Conservation (phyloP, 148 eudicot species). For the Beta vulgaris region DNA sequence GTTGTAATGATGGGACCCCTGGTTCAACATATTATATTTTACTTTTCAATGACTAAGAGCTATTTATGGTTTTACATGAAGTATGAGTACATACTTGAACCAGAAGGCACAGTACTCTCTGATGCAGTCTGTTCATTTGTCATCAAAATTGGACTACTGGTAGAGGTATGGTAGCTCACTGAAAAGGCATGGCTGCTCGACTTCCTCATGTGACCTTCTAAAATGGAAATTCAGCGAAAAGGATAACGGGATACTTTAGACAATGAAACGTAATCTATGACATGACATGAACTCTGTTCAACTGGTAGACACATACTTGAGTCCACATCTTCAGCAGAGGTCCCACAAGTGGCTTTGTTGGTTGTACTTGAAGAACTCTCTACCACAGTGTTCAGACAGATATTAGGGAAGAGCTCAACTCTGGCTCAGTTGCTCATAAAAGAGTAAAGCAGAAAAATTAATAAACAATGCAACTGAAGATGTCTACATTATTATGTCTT, state of each 20-base stretch:
- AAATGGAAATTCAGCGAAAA: not conserved
- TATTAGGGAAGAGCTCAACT: constrained; percentile 5
- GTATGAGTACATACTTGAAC: constrained; percentile 41
- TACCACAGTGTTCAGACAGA: constrained; percentile 19
- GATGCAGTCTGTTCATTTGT: constrained; percentile 19
- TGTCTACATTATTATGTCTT: not conserved
- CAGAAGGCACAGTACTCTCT: constrained; percentile 31
- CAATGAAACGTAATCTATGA: not conserved
- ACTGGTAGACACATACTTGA: constrained; percentile 21
- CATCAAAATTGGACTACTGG: constrained; percentile 12
- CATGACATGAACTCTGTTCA: not conserved
- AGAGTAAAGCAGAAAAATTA: constrained; percentile 3
- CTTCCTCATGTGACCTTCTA: not conserved
- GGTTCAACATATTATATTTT: constrained; percentile 31
- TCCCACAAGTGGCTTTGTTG: constrained; percentile 20
- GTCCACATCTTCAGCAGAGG: constrained; percentile 17
- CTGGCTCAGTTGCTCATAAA: not conserved
- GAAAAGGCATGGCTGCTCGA: constrained; percentile 10
- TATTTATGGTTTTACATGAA: not conserved
- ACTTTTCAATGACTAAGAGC: constrained; percentile 4
- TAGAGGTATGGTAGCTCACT: constrained; percentile 20
- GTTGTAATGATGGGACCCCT: constrained; percentile 42
- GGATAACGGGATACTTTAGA: not conserved
- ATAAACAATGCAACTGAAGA: not conserved
- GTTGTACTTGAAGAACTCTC: constrained; percentile 16